These are phyloP conservation scores for Thielaviopsis euricoi DNA, from an alignment of 2,329 filamentous ascomycete genomes.

Conservation along the genomic window DNA sequence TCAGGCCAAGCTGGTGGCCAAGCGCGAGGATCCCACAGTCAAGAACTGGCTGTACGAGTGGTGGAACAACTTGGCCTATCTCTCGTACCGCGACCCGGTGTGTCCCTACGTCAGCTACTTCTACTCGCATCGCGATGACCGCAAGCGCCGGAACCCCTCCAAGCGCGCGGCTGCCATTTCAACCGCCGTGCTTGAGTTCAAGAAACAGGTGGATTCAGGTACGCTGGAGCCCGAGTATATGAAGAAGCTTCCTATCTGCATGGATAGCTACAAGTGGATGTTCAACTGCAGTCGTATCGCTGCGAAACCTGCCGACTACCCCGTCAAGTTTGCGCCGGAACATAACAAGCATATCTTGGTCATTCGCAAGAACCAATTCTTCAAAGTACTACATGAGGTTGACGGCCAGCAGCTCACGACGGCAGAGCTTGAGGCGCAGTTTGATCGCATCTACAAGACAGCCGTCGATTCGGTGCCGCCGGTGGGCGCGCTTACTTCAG, in stretches of 20 bases:
- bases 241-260: slow-evolving; percentile 92
- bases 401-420: slow-evolving; percentile 75
- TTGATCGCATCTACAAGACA: slow-evolving; percentile 65
- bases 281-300: slow-evolving; percentile 87
- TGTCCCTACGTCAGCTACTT: slow-evolving; percentile 99
- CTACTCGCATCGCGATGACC: slow-evolving; percentile 94
- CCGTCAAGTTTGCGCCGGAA: slow-evolving; percentile 58
- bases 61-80: slow-evolving; percentile 95
- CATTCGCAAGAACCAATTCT: slow-evolving; percentile 93
- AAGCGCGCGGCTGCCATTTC: slow-evolving; percentile 87
- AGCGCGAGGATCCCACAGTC: slow-evolving; percentile 59
- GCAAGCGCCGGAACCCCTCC: slow-evolving; percentile 67
- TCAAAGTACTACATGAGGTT: slow-evolving; percentile 72
- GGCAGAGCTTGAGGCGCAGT: slow-evolving; percentile 78
- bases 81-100: slow-evolving; percentile 84
- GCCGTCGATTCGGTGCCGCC: slow-evolving; percentile 49
- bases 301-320: slow-evolving; percentile 64
- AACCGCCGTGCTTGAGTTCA: slow-evolving; percentile 78
- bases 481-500: slow-evolving; percentile 71
- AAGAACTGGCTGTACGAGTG: slow-evolving; percentile 96
- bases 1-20: slow-evolving; percentile 72
- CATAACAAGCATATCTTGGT: slow-evolving; percentile 79
- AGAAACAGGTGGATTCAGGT: slow-evolving; percentile 70
- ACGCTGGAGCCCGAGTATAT: slow-evolving; percentile 94
- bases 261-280: slow-evolving; percentile 98